Evolutionary conservation across 371 early-diverging fungal species (phyloP), one percentile per base, ranked within the genome.

Genomic region (Mortierella sp.): DNA sequence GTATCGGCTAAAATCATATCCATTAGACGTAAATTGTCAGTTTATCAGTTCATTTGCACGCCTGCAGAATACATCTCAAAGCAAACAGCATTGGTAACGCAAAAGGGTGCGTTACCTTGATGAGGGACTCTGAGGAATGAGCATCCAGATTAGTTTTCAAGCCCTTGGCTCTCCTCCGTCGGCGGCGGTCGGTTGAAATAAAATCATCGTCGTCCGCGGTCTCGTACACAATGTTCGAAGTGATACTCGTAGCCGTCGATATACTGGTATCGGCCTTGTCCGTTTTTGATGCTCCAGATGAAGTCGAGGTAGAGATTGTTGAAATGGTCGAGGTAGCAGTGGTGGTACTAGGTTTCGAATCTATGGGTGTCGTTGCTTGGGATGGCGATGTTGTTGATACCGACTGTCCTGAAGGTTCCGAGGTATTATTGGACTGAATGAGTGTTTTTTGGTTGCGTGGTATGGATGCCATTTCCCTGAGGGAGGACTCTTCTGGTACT

Each of bases 201-300:
- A 82, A 82, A 19, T 77, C 74, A 13, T 74, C 78, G 44, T 77
- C 78, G 14, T 82, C 82, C 7, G 71, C 71, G 7, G 73, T 73
- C 48, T 76, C 70, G n/a, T 72, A 73, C 14, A 75, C 39, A 13
- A 70, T 58, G 16, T 39, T 68, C 13, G 70, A 31, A 6, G 64
- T 52, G 13, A 22, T 31, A 19, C 40, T 65, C n/a, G 53, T n/a
- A 11, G 66, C 31, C 1, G 64, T 53, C 14, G 55, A 14, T 14
- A 5, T 37, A 16, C 13, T 52, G 22, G 61, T 52, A 5, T 55
- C n/a, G 24, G 45, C 47, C n/a, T 66, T 66, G 5, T 47, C 47
- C 22, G 61, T 9, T 19, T 34, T 61, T 4, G 10, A 22, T 34
- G 37, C 58, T 58, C 34, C 31, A 1, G 55, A 53, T 26, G 55